Evolutionary conservation across 2,329 filamentous ascomycete genomes (phyloP).

Genomic region (Neonectria sp.): DNA sequence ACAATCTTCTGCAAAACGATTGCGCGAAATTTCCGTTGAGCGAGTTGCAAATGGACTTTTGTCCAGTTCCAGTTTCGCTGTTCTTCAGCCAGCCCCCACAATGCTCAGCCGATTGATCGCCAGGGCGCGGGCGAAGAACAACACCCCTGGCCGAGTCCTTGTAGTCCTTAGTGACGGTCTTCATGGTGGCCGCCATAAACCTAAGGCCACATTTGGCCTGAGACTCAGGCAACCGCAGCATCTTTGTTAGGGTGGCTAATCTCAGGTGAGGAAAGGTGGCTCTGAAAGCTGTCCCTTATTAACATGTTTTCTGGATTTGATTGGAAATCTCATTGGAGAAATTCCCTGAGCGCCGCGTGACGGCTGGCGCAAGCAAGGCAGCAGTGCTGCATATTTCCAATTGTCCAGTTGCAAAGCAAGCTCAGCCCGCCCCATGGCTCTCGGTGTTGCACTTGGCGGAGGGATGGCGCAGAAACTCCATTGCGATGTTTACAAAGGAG

Average conservation of each 20-base stretch:
- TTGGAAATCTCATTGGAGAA: neutral
- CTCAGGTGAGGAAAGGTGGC: neutral
- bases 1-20: neutral
- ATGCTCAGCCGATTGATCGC: slow-evolving; percentile 1
- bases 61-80: slow-evolving; percentile 1
- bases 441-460: neutral
- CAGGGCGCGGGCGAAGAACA: neutral
- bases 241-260: neutral
- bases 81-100: neutral
- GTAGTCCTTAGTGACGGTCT: neutral
- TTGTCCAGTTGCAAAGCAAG: neutral
- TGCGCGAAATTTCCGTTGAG: neutral
- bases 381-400: neutral
- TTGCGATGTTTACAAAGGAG: neutral
- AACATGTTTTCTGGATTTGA: neutral
- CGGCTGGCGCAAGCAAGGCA: neutral
- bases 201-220: slow-evolving; percentile 6
- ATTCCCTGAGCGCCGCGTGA: neutral
- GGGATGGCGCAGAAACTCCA: neutral
- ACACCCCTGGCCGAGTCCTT: neutral
- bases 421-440: neutral
- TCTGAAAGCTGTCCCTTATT: neutral
- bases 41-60: neutral
- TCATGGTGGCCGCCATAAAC: slow-evolving; percentile 16
- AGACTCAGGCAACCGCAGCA: slow-evolving; percentile 2